Conservation (phyloP, 768 basidiomycete genomes). For the Leccinum fibrillosum region DNA sequence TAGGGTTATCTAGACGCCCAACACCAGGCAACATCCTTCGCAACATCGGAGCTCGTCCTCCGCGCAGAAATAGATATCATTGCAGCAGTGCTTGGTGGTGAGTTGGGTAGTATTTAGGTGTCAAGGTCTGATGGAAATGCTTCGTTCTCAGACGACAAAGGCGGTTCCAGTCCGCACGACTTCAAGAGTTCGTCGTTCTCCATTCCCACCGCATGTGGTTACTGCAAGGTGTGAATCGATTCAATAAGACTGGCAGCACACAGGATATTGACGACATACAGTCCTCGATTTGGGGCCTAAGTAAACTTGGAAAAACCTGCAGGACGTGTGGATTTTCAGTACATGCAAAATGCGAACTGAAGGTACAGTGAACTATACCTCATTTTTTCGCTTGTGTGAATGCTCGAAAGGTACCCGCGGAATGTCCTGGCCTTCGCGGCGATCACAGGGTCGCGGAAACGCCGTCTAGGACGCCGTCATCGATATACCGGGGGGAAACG, state of each 20-base stretch:
- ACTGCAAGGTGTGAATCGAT: conserved; percentile 61
- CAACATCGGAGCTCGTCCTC: conserved; percentile 54
- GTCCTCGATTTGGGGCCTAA: conserved; percentile 85
- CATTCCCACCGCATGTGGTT: conserved; percentile 77
- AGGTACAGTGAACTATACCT: conserved; percentile 42
- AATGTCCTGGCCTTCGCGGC: conserved; percentile 45
- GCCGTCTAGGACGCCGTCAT: conserved; percentile 32
- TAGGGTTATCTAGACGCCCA: conserved; percentile 63
- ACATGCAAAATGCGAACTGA: conserved; percentile 82
- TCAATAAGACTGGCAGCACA: neutral
- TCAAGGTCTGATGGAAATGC: conserved; percentile 7
- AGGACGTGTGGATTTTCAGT: conserved; percentile 74
- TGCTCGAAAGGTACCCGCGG: conserved; percentile 60
- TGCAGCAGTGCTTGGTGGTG: conserved; percentile 59
- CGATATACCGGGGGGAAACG: conserved; percentile 31
- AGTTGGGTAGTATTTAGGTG: conserved; percentile 16
- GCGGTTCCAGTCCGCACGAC: conserved; percentile 63
- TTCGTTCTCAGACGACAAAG: conserved; percentile 60
- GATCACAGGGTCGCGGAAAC: conserved; percentile 23
- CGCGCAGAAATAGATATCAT: conserved; percentile 66
- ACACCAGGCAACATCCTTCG: conserved; percentile 55
- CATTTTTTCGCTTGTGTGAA: conserved; percentile 9
- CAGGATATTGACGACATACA: conserved; percentile 26
- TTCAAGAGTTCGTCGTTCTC: conserved; percentile 88
- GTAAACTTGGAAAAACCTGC: conserved; percentile 86